Evolutionary conservation across 495 filamentous ascomycete species (phyloP).

Genomic region (Xylona heveae): DNA sequence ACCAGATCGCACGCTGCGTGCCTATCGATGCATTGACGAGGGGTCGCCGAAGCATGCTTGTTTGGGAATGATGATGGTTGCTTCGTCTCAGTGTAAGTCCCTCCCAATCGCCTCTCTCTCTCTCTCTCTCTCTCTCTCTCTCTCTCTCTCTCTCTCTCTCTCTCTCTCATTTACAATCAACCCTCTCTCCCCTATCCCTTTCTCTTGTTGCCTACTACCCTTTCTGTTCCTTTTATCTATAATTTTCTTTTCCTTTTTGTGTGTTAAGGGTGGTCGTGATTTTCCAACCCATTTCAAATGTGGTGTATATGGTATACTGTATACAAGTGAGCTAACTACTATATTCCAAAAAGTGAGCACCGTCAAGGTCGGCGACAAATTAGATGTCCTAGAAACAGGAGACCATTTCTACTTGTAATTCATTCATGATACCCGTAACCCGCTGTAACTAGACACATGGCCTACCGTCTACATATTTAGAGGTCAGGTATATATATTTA

Average conservation of each 20-base stretch:
- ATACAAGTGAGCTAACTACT: no score
- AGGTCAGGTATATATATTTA: no score
- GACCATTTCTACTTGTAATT: conserved; percentile 46
- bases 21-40: conserved; percentile 49
- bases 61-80: conserved; percentile 68
- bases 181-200: background rate
- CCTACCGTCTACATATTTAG: no score
- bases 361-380: conserved; percentile 35
- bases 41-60: conserved; percentile 51
- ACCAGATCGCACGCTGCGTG: conserved; percentile 50
- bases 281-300: no score
- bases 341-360: conserved; percentile 16
- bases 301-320: no score
- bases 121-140: background rate
- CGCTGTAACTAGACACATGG: no score
- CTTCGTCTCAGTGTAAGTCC: conserved; percentile 22
- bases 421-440: no score
- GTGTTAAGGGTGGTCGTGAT: no score
- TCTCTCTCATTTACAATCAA: background rate
- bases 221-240: background rate
- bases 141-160: no score
- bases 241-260: background rate
- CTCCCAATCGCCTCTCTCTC: background rate
- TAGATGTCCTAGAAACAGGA: conserved; percentile 37
- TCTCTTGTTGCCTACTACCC: background rate